Evolutionary conservation across 352 stramenopile species (phyloP).

Genomic region (Phytophthora idaei): DNA sequence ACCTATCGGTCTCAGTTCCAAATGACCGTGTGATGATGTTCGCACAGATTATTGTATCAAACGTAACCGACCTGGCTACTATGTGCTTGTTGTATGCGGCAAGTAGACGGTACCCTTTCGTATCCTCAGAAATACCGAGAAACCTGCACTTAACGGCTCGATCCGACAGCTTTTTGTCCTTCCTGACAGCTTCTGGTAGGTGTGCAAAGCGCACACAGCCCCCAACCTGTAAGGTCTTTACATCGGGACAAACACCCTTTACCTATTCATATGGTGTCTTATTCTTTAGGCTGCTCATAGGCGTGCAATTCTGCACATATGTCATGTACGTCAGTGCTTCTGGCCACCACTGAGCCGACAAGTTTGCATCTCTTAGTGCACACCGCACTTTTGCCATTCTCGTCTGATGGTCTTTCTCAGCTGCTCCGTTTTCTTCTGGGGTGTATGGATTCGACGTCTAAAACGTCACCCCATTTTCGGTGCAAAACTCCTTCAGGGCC

Average conservation of each 20-base stretch:
- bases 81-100: slow-evolving; percentile 5
- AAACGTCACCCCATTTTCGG: no score
- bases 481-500: no score
- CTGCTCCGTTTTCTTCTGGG: no score
- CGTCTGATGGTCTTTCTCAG: no score
- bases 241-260: not conserved
- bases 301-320: no score
- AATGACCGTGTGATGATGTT: slow-evolving; percentile 2
- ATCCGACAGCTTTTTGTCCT: slow-evolving; percentile 7
- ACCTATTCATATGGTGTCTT: slow-evolving; percentile 7
- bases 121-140: slow-evolving; percentile 5
- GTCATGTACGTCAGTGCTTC: no score
- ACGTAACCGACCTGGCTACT: not conserved
- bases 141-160: slow-evolving; percentile 7
- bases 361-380: no score
- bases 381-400: no score
- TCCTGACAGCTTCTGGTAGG: not conserved
- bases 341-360: no score
- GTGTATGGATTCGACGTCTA: no score
- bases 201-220: slow-evolving; percentile 3
- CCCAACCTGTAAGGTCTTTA: slow-evolving; percentile 1
- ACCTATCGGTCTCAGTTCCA: not conserved
- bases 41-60: not conserved
- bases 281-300: no score
- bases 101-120: not conserved